Evolutionary conservation across 1,139 yeast genomes (phyloP).

Genomic region (Debaryomyces fabryi): DNA sequence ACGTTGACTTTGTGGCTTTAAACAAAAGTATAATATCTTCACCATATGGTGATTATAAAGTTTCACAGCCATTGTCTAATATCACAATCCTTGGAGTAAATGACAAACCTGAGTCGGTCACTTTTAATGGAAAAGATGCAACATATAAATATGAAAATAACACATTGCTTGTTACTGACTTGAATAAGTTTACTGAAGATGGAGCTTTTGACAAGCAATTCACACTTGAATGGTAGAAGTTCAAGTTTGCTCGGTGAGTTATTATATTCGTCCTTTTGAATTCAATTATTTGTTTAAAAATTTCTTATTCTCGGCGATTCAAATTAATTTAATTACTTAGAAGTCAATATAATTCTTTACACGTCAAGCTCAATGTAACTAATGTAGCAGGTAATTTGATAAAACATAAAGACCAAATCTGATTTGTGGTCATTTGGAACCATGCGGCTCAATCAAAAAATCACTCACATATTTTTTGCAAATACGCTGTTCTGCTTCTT

Average conservation of each 20-base stretch:
- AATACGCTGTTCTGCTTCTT: not conserved
- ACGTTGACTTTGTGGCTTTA: constrained; percentile 21
- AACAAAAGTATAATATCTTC: constrained; percentile 18
- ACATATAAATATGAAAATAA: constrained; percentile 17
- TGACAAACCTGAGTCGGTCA: constrained; percentile 22
- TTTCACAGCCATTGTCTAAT: constrained; percentile 25
- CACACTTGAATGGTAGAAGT: constrained; percentile 16
- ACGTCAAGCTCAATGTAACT: not conserved
- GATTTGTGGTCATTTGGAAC: constrained; percentile 1
- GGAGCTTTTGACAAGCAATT: constrained; percentile 21
- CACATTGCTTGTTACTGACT: constrained; percentile 21
- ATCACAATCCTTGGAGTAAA: constrained; percentile 29
- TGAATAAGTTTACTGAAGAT: constrained; percentile 16
- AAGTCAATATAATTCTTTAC: not conserved
- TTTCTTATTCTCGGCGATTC: not conserved
- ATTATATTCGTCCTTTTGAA: not conserved
- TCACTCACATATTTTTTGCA: not conserved
- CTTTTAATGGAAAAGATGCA: constrained; percentile 18
- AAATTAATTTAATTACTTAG: no score
- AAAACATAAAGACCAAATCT: not conserved
- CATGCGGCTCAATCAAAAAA: constrained; percentile 1
- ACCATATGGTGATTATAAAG: constrained; percentile 23
- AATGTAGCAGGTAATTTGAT: not conserved
- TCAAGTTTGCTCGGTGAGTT: not conserved
- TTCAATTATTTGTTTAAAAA: not conserved